These are phyloP conservation scores for Heritiera fomes DNA, from an alignment of 345 rosid genomes.

Conservation along the genomic window DNA sequence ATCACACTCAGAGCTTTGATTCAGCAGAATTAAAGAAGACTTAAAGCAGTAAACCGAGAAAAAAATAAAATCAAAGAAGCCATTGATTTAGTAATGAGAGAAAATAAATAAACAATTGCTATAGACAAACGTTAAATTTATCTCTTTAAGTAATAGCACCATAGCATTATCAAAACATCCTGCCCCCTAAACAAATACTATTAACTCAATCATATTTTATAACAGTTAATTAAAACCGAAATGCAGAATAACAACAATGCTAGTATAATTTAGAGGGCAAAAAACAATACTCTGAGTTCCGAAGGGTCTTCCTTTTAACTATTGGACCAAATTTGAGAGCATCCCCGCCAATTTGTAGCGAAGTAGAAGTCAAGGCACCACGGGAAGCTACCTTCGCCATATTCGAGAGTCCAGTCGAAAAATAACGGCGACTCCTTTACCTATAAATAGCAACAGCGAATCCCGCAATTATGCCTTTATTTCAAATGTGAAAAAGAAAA, in stretches of 20 bases:
- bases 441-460: background rate
- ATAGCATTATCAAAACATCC: background rate
- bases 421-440: constrained; percentile 13
- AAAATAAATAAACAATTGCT: background rate
- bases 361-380: constrained; percentile 39
- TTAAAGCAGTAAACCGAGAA: background rate
- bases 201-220: background rate
- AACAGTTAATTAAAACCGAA: background rate
- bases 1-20: background rate
- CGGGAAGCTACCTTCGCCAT: constrained; percentile 74
- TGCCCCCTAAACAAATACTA: background rate
- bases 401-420: background rate
- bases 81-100: background rate
- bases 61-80: background rate
- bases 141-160: background rate
- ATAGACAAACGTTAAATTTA: background rate
- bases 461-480: background rate
- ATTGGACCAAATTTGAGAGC: constrained; percentile 41
- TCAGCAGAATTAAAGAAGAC: background rate
- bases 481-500: background rate
- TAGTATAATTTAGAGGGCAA: background rate
- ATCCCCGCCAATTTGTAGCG: constrained; percentile 50
- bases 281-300: constrained; percentile 67
- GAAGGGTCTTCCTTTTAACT: constrained; percentile 73
- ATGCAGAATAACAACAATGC: background rate